Base-by-base conservation (phyloP, 2,329 filamentous ascomycete genomes). In the Dactylonectria estremocensis region DNA sequence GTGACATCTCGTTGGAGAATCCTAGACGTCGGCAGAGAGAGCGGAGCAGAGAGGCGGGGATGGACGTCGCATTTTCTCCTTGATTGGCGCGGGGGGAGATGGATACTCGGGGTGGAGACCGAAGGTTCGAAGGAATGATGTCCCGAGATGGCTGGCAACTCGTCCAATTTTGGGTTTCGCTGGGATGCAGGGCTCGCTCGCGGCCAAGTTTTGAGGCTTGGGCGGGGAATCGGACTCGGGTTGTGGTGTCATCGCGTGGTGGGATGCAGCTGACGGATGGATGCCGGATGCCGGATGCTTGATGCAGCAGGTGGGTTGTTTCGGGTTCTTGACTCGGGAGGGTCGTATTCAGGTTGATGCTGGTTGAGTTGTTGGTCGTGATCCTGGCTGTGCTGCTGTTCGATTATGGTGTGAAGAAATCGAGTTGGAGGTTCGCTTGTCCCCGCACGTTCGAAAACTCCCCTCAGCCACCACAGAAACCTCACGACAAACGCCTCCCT, bases 1-100 rank as follows among this genome's bases (percentile, higher is more conserved):
- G 24, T 28, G 24, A 28, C 24, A 28, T 28, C 33, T 64, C 55
- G 67, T 74, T 72, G 67, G 71, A 71, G 72, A 73, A 74, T 67
- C 48, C 67, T 72, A 69, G 24, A 28, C 24, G 24, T 28, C 24
- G 7, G 24, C 24, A 28, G 24, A 28, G 24, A 28, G 24, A 28
- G 24, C 24, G 24, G 24, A 28, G 24, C 24, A 28, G 7, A 28
- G 24, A 28, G 24, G 24, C 24, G 24, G 24, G 24, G 24, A 28
- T 28, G 24, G 24, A 28, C 24, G 7, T 28, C 4, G 24, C 24
- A 4, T 28, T 28, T 28, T 28, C 2, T 7, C 24, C 24, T 28
- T 28, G 50, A 66, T 62, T 60, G 60, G 64, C 45, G 60, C 52
- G 49, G 28, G 22, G 22, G n/a, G 59, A 53, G 62, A 33, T 61